Base-by-base conservation (phyloP, 306 rosid species). In the Gillenia trifoliata region DNA sequence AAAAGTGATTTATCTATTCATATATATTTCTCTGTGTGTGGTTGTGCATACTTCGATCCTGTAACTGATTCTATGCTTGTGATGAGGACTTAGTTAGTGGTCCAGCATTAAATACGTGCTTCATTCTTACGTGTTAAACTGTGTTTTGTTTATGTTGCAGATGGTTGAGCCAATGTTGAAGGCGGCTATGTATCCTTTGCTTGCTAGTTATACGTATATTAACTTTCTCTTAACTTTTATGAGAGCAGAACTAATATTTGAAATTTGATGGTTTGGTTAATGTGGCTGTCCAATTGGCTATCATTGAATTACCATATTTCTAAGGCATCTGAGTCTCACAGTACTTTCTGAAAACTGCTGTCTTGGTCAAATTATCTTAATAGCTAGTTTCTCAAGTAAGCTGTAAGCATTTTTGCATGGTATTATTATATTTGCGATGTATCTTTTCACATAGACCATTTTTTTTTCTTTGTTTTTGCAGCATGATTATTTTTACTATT, bases 151-250 rank as follows among this genome's bases (percentile, higher is more conserved):
- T 75, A 15, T 70, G 40, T 30, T 87, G 88, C 96, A 94, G 97
- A 94, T 91, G 93, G 91, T 87, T 83, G 97, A 90, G 81, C 88
- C 98, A 74, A 87, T 94, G 74, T 64, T 94, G 68, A 94, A 87
- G 88, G 96, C 96, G 67, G 97, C 96, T 40, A 71, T 77, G 93
- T 94, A 91, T 94, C 97, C 97, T 87, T 82, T 74, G 15, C 25
- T 75, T 47, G 8, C 75, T 68, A 30, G 40, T 56, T 73, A 63
- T 45, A 31, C 6, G 1, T 30, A 4, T 78, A 30, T 40, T 30
- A 68, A 33, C 34, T 33, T 63, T 47, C 4, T 69, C 26, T 75
- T 62, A 64, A 64, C 49, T 56, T 47, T 60, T 73, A 43, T 64
- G 52, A 63, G 13, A 30, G 41, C 9, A 8, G 45, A 33, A 33